Evolutionary conservation across 148 eudicot species (phyloP).

Genomic region (Diospyros kaki): DNA sequence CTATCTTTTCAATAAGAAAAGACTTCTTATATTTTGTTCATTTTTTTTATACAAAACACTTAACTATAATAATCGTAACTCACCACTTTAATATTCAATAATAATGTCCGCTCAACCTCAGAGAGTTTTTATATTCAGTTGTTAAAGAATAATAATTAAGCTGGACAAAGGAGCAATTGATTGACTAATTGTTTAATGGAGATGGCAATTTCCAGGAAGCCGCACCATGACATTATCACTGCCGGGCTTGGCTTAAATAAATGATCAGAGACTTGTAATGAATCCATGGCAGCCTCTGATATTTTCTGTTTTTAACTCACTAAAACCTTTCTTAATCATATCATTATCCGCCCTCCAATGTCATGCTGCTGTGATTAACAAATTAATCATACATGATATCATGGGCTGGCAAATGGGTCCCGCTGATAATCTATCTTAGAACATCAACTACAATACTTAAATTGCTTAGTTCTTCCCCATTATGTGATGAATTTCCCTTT

Average conservation of each 20-base stretch:
- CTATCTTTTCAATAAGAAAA: too few relatives aligned
- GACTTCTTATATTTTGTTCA: too few relatives aligned
- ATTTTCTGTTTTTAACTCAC: slow-evolving; percentile 11
- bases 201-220: slow-evolving; percentile 3
- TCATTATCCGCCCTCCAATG: slow-evolving; percentile 4
- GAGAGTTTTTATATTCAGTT: too few relatives aligned
- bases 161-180: too few relatives aligned
- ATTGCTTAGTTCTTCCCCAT: background rate
- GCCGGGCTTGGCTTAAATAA: slow-evolving; percentile 9
- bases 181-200: background rate
- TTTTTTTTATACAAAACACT: too few relatives aligned
- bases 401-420: slow-evolving; percentile 38
- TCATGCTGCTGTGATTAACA: slow-evolving; percentile 13
- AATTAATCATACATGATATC: slow-evolving; percentile 24
- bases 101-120: too few relatives aligned
- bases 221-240: slow-evolving; percentile 13
- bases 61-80: too few relatives aligned
- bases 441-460: slow-evolving; percentile 1
- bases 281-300: slow-evolving; percentile 18
- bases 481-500: background rate
- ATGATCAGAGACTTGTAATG: background rate
- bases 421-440: slow-evolving; percentile 1
- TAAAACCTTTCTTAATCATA: slow-evolving; percentile 11
- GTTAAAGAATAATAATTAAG: too few relatives aligned
- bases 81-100: too few relatives aligned